A percentile compares a stretch with the other conserved stretches of the same genome.
Evolutionary conservation across 495 filamentous ascomycete species (phyloP).

Genomic region (Talaromyces stipitatus): DNA sequence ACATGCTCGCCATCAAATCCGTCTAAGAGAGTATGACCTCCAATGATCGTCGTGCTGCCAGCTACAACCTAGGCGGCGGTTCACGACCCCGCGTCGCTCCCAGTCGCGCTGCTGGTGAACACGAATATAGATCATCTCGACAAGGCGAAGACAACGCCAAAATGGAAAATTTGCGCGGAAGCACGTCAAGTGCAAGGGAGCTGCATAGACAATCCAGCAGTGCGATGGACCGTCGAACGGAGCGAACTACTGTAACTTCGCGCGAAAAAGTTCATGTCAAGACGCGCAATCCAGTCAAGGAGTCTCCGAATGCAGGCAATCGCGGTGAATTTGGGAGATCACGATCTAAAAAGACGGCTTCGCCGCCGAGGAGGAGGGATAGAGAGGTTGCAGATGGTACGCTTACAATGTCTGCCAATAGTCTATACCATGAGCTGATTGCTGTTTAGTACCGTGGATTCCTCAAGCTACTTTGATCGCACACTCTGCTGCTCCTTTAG

Average conservation of each 20-base stretch:
- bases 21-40: slow-evolving; percentile 27
- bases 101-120: slow-evolving; percentile 31
- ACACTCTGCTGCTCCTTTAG: slow-evolving; percentile 82
- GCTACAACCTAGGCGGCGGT: slow-evolving; percentile 31
- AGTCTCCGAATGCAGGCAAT: slow-evolving; percentile 35
- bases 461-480: slow-evolving; percentile 75
- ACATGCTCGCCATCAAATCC: not conserved
- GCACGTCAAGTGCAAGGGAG: slow-evolving; percentile 27
- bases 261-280: slow-evolving; percentile 56
- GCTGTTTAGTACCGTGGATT: slow-evolving; percentile 57
- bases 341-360: slow-evolving; percentile 37
- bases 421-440: slow-evolving; percentile 13
- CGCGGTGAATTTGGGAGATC: slow-evolving; percentile 36
- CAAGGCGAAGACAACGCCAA: slow-evolving; percentile 24
- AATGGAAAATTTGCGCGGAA: slow-evolving; percentile 28
- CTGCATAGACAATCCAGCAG: slow-evolving; percentile 25
- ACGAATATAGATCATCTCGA: slow-evolving; percentile 15
- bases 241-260: slow-evolving; percentile 49
- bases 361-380: slow-evolving; percentile 27
- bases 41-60: slow-evolving; percentile 34
- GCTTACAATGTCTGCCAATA: slow-evolving; percentile 8
- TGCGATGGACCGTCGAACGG: slow-evolving; percentile 29
- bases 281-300: slow-evolving; percentile 59
- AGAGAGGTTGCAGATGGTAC: slow-evolving; percentile 29
- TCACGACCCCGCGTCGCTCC: slow-evolving; percentile 38